These are phyloP conservation scores for Beauveria australis DNA, from an alignment of 2,329 filamentous ascomycete species.

Conservation along the genomic window DNA sequence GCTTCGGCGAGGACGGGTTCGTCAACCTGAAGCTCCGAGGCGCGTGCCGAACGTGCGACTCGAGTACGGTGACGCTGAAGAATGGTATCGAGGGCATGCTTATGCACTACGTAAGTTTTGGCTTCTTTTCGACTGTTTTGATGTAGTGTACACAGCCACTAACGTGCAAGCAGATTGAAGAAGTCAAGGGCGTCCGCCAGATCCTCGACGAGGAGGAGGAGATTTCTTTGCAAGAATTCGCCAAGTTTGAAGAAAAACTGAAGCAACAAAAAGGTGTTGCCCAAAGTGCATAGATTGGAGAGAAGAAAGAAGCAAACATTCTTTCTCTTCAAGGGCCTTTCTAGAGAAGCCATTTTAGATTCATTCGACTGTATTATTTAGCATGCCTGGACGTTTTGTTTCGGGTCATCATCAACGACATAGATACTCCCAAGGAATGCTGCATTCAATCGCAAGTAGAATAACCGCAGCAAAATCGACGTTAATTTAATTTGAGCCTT, in stretches of 20 bases:
- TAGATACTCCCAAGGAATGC: background rate
- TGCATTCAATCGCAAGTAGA: background rate
- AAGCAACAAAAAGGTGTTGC: slow-evolving; percentile 41
- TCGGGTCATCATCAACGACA: background rate
- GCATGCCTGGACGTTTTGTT: background rate
- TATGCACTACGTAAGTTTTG: slow-evolving; percentile 76
- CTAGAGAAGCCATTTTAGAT: background rate
- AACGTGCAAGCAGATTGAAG: slow-evolving; percentile 63
- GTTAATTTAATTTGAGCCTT: background rate
- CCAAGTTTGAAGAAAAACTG: slow-evolving; percentile 84
- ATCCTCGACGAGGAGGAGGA: slow-evolving; percentile 89
- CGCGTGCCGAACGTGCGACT: slow-evolving; percentile 92
- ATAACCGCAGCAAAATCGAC: background rate
- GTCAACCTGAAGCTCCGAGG: slow-evolving; percentile 84
- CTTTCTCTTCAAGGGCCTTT: background rate
- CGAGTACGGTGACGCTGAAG: slow-evolving; percentile 91
- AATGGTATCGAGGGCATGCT: slow-evolving; percentile 98
- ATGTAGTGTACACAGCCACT: slow-evolving; percentile 15
- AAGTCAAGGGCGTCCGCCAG: slow-evolving; percentile 87
- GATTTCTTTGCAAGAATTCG: slow-evolving; percentile 78
- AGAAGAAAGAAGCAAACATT: background rate
- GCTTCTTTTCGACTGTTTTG: background rate
- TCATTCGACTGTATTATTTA: background rate
- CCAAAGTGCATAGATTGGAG: background rate
- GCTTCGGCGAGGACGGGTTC: slow-evolving; percentile 66